Evolutionary conservation across 108 stramenopile genomes (phyloP), one percentile per base, ranked within the genome.

Genomic region (Aurantiochytrium sp.): DNA sequence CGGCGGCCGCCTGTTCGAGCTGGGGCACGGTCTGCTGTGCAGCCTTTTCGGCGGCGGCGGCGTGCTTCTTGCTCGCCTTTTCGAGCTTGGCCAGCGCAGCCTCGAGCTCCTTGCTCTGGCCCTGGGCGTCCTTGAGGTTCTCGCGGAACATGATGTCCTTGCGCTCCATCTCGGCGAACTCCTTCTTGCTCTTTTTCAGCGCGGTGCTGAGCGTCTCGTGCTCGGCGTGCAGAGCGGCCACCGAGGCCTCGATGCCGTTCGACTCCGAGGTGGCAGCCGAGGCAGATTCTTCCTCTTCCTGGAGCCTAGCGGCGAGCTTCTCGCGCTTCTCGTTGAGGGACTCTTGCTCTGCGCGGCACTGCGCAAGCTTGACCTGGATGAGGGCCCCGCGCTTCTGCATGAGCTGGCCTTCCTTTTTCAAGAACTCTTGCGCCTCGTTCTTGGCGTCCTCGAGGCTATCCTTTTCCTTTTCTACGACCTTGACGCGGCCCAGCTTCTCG

Each of bases 381-480:
- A 97, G 89, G 30, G 96, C 91, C 90, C 96, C 97, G 87, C 93
- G 94, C 93, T 97, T 95, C 22, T 94, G 90, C 32, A 97, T 94
- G 65, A 98, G 95, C 55, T 95, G 94, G 45, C 94, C 87, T 65
- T 98, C 97, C 88, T 95, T 96, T 19, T 89, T 87, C 52, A 98
- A 87, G 85, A 95, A 92, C 31, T 93, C 92, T 87, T 96, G 92
- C 8, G 98, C 98, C 90, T 99, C 97, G 17, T 87, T 89, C 87
- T 96, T 96, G 54, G 96, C 96, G 8, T 94, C 95, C 87, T 95
- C 93, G 37, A 99, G 94, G 34, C 89, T 88, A 27, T 97, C 94
- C 91, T 95, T 95, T 92, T 98, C 98, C 91, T 97, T 96, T 89
- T 99, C 97, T 1, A 95, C 97, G 31, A 95, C 95, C 93, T 97